phyloP scores from a whole-genome alignment of 192 early-diverging fungal species.

The Pilobolus umbonatus region DNA sequence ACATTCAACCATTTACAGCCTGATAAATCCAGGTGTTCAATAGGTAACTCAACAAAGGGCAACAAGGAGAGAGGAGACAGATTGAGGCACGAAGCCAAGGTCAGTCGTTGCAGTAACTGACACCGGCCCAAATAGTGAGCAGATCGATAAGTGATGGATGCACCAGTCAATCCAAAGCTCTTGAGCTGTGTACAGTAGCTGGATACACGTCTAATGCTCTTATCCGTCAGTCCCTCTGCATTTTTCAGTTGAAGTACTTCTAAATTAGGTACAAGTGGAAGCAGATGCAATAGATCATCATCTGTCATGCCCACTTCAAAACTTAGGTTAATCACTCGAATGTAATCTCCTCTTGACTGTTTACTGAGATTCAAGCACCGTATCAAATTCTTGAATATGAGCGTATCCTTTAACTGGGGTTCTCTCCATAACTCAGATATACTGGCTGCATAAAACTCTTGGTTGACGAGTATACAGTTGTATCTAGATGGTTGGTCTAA shows the following conservation, averaged over 20 bases:
- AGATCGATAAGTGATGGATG: slow-evolving; percentile 15
- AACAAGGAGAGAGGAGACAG: slow-evolving; percentile 17
- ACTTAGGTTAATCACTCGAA: slow-evolving; percentile 1
- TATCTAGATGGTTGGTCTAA: slow-evolving; percentile 8
- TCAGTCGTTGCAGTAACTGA: slow-evolving; percentile 3
- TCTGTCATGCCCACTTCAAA: background rate
- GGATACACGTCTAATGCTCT: slow-evolving; percentile 10
- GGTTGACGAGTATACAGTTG: slow-evolving; percentile 8
- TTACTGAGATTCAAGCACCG: background rate
- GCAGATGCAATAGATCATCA: slow-evolving; percentile 3
- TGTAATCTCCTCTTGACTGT: slow-evolving; percentile 9
- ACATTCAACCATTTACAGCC: slow-evolving; percentile 22
- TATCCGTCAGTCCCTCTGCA: slow-evolving; percentile 16
- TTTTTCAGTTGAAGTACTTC: slow-evolving; percentile 11
- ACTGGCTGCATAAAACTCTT: slow-evolving; percentile 4
- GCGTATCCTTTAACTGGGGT: background rate
- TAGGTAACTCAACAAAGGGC: slow-evolving; percentile 16
- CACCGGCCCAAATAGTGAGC: slow-evolving; percentile 23
- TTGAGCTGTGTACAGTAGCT: slow-evolving; percentile 15
- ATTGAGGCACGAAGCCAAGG: slow-evolving; percentile 4
- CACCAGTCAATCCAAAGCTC: slow-evolving; percentile 7
- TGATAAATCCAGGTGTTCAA: slow-evolving; percentile 20
- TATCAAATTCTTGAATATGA: background rate
- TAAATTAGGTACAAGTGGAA: background rate
- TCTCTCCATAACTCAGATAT: slow-evolving; percentile 15